A percentile compares a stretch with the other conserved stretches of the same genome.
Evolutionary conservation across 768 basidiomycete species (phyloP).

Genomic region (Boletus coccyginus): DNA sequence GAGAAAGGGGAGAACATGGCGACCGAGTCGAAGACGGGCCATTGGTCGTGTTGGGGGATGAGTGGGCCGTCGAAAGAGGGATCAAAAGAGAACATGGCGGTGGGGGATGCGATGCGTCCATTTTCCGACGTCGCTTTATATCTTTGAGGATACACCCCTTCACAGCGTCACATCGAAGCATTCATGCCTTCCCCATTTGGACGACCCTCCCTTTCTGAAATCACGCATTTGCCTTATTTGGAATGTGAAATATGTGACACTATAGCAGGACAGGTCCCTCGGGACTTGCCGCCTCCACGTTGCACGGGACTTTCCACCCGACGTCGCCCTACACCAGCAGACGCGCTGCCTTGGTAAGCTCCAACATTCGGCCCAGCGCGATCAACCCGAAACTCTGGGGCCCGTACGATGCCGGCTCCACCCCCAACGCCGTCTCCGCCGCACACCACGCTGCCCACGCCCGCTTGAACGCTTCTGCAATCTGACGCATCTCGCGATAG

Average conservation of each 20-base stretch:
- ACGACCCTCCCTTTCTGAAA: constrained; percentile 23
- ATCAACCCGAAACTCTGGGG: constrained; percentile 46
- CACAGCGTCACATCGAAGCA: constrained; percentile 25
- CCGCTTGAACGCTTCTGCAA: constrained; percentile 34
- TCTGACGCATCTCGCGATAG: constrained; percentile 28
- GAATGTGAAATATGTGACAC: constrained; percentile 11
- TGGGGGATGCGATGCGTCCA: background rate
- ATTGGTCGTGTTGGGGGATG: constrained; percentile 13
- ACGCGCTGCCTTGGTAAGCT: constrained; percentile 33
- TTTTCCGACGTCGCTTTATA: constrained; percentile 25
- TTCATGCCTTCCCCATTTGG: constrained; percentile 15
- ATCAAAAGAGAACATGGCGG: constrained; percentile 20
- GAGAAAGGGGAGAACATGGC: constrained; percentile 1
- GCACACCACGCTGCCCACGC: constrained; percentile 46
- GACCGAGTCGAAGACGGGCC: constrained; percentile 26
- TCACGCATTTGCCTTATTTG: constrained; percentile 20
- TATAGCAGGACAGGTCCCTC: background rate
- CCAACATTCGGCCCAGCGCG: constrained; percentile 42
- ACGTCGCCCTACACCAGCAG: background rate
- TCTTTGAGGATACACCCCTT: constrained; percentile 16
- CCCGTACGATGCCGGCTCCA: constrained; percentile 33
- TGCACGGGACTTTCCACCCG: constrained; percentile 2
- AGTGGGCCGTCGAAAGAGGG: constrained; percentile 10
- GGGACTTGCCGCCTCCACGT: constrained; percentile 27
- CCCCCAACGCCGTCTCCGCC: constrained; percentile 29